Evolutionary conservation across 164 flowering plant species (phyloP), one percentile per base, ranked within the genome.

Genomic region (Hamamelis virginiana): DNA sequence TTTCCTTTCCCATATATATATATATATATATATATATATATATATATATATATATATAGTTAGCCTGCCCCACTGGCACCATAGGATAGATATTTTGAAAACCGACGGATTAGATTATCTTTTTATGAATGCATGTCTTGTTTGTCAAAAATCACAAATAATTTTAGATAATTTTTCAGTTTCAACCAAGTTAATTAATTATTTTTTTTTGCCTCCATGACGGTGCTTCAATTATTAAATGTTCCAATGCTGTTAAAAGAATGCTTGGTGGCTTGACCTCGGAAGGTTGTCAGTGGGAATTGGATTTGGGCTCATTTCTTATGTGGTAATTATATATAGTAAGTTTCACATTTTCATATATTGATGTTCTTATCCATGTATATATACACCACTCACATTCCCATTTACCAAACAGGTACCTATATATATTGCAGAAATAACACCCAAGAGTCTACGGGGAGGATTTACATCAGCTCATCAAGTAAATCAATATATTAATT

Each of bases 401-500:
- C 28, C 11, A 21, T 22, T n/a, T 4, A 55, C 26, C 25, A 44
- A 26, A 55, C 69, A 77, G 80, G 74, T 62, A 15, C 86, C 89
- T 50, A 74, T 86, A 3, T 86, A 77, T 69, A 76, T 81, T 44
- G 87, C 87, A 48, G 90, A 86, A 61, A 82, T 86, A 68, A 71
- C 91, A 46, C 87, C 88, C 19, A 83, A 77, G 71, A 76, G 82
- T 59, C 67, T 83, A 55, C 75, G 88, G 56, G 88, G 91, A n/a
- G 79, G 64, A 28, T 76, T 77, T 62, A 64, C 77, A 21, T 61
- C 82, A 18, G 76, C 66, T 60, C 57, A 76, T 70, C 85, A 77
- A 74, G 87, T 82, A 74, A 64, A 59, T 14, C 38, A 4, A 48
- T 5, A 62, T 23, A n/a, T n/a, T n/a, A n/a, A 6, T 9, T 45